Percentiles rank a stretch among this genome's conserved stretches.
Conservation (phyloP, 192 early-diverging fungal species). For the Lunasporangiospora selenospora region DNA sequence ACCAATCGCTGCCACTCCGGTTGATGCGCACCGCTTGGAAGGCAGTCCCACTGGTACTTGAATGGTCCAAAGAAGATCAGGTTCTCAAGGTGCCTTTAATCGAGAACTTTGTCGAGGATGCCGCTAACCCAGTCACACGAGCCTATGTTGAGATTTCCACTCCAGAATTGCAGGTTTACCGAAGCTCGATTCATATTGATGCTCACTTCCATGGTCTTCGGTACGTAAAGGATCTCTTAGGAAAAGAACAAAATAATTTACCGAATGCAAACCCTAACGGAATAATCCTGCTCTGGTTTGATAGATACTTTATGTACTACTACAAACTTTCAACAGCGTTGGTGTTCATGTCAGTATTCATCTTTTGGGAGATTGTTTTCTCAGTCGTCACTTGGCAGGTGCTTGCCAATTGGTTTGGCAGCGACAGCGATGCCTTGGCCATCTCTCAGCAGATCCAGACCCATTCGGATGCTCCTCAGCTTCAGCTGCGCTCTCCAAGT, state of each 20-base stretch:
- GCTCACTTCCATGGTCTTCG: conserved; percentile 64
- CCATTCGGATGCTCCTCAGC: neutral
- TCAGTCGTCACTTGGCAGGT: conserved; percentile 56
- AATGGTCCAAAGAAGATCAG: conserved; percentile 52
- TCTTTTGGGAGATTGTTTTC: conserved; percentile 57
- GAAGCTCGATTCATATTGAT: conserved; percentile 54
- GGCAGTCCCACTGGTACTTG: conserved; percentile 49
- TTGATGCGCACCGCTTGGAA: conserved; percentile 50
- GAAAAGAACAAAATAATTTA: neutral
- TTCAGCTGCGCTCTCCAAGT: conserved; percentile 14
- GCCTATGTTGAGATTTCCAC: conserved; percentile 52
- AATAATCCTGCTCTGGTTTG: neutral
- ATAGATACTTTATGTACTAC: conserved; percentile 63
- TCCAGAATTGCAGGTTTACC: conserved; percentile 56
- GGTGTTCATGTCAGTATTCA: conserved; percentile 51
- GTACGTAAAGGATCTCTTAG: conserved; percentile 18
- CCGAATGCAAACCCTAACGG: neutral
- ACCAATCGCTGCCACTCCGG: conserved; percentile 47
- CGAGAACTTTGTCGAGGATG: conserved; percentile 50
- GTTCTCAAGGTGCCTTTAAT: conserved; percentile 43
- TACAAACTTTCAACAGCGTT: conserved; percentile 52
- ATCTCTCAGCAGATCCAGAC: conserved; percentile 28
- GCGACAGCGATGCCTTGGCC: conserved; percentile 35
- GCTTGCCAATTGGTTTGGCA: conserved; percentile 46
- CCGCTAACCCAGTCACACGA: conserved; percentile 49